Evolutionary conservation across 2,329 filamentous ascomycete species (phyloP).

Genomic region (Camillea tinctor): DNA sequence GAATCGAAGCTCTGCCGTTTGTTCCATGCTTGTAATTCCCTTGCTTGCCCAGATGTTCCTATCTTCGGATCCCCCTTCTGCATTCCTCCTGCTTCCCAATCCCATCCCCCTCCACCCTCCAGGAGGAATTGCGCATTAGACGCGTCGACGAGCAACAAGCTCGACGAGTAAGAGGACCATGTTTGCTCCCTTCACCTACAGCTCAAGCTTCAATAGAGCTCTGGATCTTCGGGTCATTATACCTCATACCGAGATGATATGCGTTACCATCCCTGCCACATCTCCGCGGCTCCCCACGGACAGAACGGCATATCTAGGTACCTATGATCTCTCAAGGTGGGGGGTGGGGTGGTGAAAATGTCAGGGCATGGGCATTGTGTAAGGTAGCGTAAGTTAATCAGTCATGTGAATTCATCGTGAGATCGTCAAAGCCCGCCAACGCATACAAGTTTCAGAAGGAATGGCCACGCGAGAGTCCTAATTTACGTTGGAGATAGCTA

Average conservation of each 20-base stretch:
- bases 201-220: not conserved
- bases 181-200: not conserved
- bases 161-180: not conserved
- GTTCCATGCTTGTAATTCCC: not conserved
- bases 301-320: slow-evolving; percentile 13
- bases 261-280: slow-evolving; percentile 21
- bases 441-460: slow-evolving; percentile 15
- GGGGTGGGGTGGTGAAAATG: slow-evolving; percentile 19
- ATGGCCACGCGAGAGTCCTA: slow-evolving; percentile 1
- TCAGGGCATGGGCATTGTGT: not conserved
- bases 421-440: slow-evolving; percentile 20
- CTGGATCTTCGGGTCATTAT: slow-evolving; percentile 19
- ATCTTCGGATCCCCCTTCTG: not conserved
- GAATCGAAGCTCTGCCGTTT: slow-evolving; percentile 5
- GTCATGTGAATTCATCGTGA: slow-evolving; percentile 21
- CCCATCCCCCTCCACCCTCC: not conserved
- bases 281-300: slow-evolving; percentile 20
- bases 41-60: not conserved
- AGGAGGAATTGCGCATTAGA: not conserved
- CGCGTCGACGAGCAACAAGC: not conserved
- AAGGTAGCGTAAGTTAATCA: not conserved
- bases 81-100: not conserved
- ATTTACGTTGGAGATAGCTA: not conserved
- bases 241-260: slow-evolving; percentile 25
- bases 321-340: slow-evolving; percentile 12